Evolutionary conservation across 1,284 basidiomycete genomes (phyloP).

Genomic region (Chiua sp.): DNA sequence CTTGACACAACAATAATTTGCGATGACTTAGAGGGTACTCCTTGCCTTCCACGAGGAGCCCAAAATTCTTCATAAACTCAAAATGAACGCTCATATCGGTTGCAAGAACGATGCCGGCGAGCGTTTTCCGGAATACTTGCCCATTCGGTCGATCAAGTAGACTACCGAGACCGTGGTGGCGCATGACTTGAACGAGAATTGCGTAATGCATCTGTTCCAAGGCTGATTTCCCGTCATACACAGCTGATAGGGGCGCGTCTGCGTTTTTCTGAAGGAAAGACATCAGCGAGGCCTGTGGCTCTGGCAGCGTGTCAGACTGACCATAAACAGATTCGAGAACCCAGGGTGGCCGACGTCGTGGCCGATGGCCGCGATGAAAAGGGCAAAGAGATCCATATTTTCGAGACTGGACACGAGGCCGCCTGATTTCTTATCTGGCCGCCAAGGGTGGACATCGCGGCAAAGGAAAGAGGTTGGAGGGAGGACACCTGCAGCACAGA

Average conservation of each 20-base stretch:
- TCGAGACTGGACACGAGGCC: conserved; percentile 58
- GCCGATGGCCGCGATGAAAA: conserved; percentile 90
- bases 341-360: conserved; percentile 97
- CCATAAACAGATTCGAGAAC: conserved; percentile 91
- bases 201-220: conserved; percentile 94
- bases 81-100: conserved; percentile 94
- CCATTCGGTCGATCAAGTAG: conserved; percentile 61
- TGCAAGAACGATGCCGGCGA: conserved; percentile 83
- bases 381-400: conserved; percentile 78
- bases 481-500: conserved; percentile 77
- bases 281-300: conserved; percentile 12
- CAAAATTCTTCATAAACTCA: conserved; percentile 80
- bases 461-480: conserved; percentile 69
- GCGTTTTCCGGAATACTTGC: conserved; percentile 69
- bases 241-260: conserved; percentile 81
- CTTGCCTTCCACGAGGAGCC: conserved; percentile 48
- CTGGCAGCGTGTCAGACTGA: conserved; percentile 42
- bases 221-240: conserved; percentile 89
- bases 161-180: conserved; percentile 76
- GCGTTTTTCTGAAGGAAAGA: conserved; percentile 79
- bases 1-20: conserved; percentile 84
- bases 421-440: conserved; percentile 46
- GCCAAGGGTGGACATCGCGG: conserved; percentile 52
- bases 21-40: conserved; percentile 49
- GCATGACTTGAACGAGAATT: conserved; percentile 82